phyloP scores from a whole-genome alignment of 768 basidiomycete species.

The Pisolithus orientalis region DNA sequence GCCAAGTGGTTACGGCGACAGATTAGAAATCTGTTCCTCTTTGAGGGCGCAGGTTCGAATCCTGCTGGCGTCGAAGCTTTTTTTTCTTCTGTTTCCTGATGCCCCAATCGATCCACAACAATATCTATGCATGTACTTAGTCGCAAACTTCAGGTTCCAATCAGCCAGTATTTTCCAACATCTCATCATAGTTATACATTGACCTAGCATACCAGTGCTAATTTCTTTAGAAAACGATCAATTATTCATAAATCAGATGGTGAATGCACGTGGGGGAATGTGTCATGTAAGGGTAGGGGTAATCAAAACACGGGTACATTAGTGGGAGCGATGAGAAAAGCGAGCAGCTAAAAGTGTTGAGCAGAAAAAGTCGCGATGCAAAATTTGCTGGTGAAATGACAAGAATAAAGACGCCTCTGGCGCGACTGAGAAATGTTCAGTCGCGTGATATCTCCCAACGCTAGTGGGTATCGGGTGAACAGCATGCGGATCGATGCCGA shows the following conservation, averaged over 20 bases:
- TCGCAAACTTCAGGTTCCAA: background rate
- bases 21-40: slow-evolving; percentile 40
- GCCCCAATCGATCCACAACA: no score
- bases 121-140: background rate
- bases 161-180: background rate
- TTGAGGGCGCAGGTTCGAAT: slow-evolving; percentile 39
- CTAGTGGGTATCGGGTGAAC: no score
- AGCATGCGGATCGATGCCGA: no score
- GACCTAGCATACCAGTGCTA: slow-evolving; percentile 3
- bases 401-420: no score
- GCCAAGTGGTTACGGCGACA: slow-evolving; percentile 66
- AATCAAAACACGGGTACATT: slow-evolving; percentile 11
- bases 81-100: background rate
- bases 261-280: background rate
- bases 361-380: background rate
- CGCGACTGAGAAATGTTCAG: no score
- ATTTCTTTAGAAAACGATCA: background rate
- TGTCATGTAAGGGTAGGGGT: slow-evolving; percentile 5
- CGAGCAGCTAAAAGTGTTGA: background rate
- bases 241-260: slow-evolving; percentile 1
- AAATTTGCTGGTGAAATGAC: no score
- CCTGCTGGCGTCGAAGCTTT: slow-evolving; percentile 34
- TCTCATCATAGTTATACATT: background rate
- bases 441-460: no score
- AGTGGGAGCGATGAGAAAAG: background rate